phyloP scores from a whole-genome alignment of 139 green algal species.

The Auxenochlorella protothecoides region DNA sequence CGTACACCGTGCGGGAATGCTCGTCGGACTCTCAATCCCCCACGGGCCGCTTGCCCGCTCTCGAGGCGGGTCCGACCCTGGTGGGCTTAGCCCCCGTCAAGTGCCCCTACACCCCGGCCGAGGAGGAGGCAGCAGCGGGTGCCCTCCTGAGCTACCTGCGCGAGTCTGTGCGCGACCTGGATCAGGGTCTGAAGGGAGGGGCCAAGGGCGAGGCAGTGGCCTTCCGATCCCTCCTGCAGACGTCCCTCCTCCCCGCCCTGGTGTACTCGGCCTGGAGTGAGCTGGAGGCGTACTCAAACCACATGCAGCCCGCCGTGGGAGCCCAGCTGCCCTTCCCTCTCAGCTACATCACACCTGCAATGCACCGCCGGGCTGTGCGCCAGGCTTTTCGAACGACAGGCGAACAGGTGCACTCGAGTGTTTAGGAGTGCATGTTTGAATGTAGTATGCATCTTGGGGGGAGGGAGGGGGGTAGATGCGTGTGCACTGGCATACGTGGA shows the following conservation, averaged over 20 bases:
- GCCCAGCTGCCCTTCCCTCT: constrained; percentile 11
- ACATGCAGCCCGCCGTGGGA: too few species aligned
- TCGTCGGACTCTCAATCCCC: constrained; percentile 2
- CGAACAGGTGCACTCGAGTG: background rate
- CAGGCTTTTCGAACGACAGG: background rate
- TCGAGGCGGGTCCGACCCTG: background rate
- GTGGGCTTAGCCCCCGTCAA: background rate
- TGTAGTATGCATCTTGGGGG: background rate
- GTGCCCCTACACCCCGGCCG: background rate
- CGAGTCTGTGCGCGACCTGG: background rate
- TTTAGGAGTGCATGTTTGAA: too few species aligned
- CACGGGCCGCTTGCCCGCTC: constrained; percentile 3
- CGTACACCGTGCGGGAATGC: constrained; percentile 6
- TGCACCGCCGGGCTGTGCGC: background rate
- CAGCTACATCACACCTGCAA: constrained; percentile 1
- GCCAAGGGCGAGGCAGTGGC: background rate
- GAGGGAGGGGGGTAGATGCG: background rate
- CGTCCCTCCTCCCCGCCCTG: too few species aligned
- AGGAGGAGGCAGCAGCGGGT: background rate
- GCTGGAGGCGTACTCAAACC: too few species aligned
- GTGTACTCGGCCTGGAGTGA: too few species aligned
- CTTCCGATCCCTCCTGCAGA: background rate
- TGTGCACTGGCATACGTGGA: background rate
- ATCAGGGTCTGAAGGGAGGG: background rate
- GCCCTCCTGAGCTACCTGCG: background rate